phyloP scores from a whole-genome alignment of 345 rosid species.

The Eucalyptus virginea region DNA sequence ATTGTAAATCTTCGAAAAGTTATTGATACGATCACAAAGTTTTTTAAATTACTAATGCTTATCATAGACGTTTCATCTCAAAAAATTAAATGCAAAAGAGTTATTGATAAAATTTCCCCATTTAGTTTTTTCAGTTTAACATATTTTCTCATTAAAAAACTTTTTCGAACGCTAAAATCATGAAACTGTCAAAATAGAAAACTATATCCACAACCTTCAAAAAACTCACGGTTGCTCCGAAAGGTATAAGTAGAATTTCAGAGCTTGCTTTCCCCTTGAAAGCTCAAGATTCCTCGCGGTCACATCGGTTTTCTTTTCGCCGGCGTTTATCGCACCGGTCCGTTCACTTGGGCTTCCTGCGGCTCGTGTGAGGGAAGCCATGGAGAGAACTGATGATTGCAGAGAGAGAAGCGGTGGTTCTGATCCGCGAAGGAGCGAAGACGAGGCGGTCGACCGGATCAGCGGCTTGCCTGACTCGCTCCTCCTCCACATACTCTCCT shows the following conservation, averaged over 20 bases:
- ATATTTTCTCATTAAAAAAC: background rate
- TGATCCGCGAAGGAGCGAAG: background rate
- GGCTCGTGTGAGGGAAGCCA: background rate
- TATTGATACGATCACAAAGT: no score
- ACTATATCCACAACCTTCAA: background rate
- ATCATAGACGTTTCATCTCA: no score
- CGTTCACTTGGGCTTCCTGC: no score
- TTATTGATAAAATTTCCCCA: no score
- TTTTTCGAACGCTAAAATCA: no score
- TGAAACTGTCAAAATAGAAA: background rate
- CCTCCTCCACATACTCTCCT: background rate
- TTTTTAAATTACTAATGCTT: no score
- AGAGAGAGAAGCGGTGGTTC: background rate
- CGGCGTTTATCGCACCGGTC: no score
- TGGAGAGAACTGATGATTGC: background rate
- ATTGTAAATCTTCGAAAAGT: no score
- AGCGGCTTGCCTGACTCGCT: background rate
- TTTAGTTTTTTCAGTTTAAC: no score
- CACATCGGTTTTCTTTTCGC: background rate
- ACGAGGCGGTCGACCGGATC: background rate
- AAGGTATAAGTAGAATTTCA: no score
- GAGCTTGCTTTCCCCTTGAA: background rate
- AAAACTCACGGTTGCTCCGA: no score
- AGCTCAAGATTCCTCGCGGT: background rate
- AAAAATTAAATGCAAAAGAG: no score